phyloP scores from a whole-genome alignment of 495 filamentous ascomycete species.

The Aspergillus sclerotiicarbonarius region DNA sequence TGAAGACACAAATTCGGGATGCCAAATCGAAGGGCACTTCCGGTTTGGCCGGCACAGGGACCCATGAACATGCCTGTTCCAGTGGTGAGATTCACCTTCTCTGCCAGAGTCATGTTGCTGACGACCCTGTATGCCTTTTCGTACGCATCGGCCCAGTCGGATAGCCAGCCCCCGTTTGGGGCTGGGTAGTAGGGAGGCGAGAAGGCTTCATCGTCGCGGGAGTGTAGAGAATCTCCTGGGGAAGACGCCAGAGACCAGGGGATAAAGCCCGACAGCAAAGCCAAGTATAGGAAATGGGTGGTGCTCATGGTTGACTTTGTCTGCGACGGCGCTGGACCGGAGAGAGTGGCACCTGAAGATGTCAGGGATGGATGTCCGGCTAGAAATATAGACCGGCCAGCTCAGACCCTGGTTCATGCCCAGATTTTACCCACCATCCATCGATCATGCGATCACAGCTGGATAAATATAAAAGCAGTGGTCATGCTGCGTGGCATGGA shows the following conservation, averaged over 20 bases:
- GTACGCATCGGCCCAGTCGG: constrained; percentile 80
- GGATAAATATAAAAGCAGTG: background rate
- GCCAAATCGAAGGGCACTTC: constrained; percentile 38
- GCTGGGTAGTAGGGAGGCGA: constrained; percentile 79
- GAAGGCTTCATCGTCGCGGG: constrained; percentile 13
- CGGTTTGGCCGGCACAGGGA: constrained; percentile 44
- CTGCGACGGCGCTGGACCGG: too few relatives aligned
- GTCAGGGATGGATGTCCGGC: background rate
- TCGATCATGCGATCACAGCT: background rate
- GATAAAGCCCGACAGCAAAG: background rate
- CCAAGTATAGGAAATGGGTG: background rate
- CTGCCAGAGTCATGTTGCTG: constrained; percentile 77
- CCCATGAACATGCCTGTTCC: constrained; percentile 55
- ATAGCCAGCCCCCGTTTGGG: constrained; percentile 68
- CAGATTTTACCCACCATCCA: background rate
- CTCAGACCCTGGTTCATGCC: background rate
- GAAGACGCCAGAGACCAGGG: background rate
- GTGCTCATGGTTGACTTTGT: background rate
- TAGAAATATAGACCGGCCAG: background rate
- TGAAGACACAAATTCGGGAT: constrained; percentile 45
- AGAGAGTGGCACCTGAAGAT: too few relatives aligned
- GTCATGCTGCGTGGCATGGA: background rate
- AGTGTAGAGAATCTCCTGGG: background rate
- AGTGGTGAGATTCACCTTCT: constrained; percentile 95
- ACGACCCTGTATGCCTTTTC: constrained; percentile 76